Evolutionary conservation across 2,329 filamentous ascomycete genomes (phyloP).

Genomic region (Pseudocercospora cruenta): DNA sequence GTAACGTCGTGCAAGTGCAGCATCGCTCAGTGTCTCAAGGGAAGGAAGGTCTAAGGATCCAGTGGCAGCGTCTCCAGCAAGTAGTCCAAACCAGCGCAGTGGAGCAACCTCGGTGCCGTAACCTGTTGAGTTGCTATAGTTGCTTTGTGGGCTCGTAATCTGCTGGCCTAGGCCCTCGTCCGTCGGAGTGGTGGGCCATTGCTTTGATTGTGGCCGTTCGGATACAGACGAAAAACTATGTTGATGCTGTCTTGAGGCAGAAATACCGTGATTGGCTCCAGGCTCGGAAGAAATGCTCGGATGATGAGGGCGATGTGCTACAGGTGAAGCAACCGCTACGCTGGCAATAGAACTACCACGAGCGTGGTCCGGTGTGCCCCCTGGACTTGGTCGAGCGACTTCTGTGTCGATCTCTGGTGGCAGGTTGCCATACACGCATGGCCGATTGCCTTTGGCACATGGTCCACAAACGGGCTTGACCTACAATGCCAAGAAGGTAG

Average conservation of each 20-base stretch:
- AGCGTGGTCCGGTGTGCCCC: not conserved
- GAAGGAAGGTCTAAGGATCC: constrained; percentile 27
- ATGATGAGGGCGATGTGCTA: constrained; percentile 3
- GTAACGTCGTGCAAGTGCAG: constrained; percentile 30
- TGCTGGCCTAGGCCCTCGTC: constrained; percentile 24
- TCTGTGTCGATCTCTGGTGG: constrained; percentile 4
- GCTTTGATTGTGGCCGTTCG: constrained; percentile 9
- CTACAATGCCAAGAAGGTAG: not conserved
- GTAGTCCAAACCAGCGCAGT: constrained; percentile 53
- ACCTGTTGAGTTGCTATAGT: constrained; percentile 33
- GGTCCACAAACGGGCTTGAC: constrained; percentile 49
- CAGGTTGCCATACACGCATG: constrained; percentile 44
- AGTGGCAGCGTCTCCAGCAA: constrained; percentile 49
- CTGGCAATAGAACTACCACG: not conserved
- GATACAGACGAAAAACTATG: constrained; percentile 11
- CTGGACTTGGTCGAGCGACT: not conserved
- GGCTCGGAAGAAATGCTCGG: not conserved
- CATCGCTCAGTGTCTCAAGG: constrained; percentile 31
- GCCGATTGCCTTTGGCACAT: constrained; percentile 49
- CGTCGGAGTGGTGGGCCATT: constrained; percentile 22
- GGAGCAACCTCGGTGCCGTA: constrained; percentile 48
- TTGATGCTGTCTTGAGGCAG: not conserved
- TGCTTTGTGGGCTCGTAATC: constrained; percentile 33
- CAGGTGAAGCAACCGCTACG: constrained; percentile 8
- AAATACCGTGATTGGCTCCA: not conserved